Percentiles rank a stretch among this genome's conserved stretches.
Evolutionary conservation across 495 filamentous ascomycete species (phyloP).

Genomic region (Hypomontagnella submonticulosa): DNA sequence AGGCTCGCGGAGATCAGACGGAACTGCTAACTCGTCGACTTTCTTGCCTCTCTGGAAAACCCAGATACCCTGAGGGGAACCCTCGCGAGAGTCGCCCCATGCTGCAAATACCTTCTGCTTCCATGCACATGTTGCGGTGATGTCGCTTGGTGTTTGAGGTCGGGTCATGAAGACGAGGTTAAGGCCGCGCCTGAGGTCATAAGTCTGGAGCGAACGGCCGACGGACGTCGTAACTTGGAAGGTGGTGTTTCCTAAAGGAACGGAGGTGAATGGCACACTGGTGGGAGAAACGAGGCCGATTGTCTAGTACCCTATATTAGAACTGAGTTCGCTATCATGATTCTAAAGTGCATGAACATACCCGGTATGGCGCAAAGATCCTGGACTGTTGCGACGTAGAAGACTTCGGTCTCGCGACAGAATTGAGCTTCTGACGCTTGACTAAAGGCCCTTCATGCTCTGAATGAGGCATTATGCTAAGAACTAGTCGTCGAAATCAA

Average conservation of each 20-base stretch:
- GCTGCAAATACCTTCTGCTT: constrained; percentile 87
- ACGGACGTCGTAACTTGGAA: constrained; percentile 98
- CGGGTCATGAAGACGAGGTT: constrained; percentile 91
- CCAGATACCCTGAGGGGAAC: constrained; percentile 78
- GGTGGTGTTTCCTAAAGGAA: constrained; percentile 90
- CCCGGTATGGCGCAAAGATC: constrained; percentile 92
- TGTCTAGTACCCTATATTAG: constrained; percentile 65
- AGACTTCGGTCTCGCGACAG: constrained; percentile 49
- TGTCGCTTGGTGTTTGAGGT: constrained; percentile 84
- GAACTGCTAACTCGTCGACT: constrained; percentile 75
- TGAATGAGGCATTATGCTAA: constrained; percentile 58
- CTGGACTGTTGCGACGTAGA: constrained; percentile 64
- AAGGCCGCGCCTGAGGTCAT: constrained; percentile 88
- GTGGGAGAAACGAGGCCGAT: constrained; percentile 93
- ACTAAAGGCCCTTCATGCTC: constrained; percentile 63
- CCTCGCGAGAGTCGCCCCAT: constrained; percentile 71
- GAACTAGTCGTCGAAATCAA: neutral
- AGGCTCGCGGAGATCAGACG: constrained; percentile 69
- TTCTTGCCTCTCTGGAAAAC: constrained; percentile 94
- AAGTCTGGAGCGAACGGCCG: constrained; percentile 89
- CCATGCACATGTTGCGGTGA: constrained; percentile 89
- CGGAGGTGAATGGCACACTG: constrained; percentile 83
- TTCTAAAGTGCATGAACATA: constrained; percentile 58
- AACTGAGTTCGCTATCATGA: neutral
- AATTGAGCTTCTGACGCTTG: constrained; percentile 74